These are phyloP conservation scores for Cinnamomum micranthum DNA, from an alignment of 164 flowering plant genomes.

Conservation along the genomic window DNA sequence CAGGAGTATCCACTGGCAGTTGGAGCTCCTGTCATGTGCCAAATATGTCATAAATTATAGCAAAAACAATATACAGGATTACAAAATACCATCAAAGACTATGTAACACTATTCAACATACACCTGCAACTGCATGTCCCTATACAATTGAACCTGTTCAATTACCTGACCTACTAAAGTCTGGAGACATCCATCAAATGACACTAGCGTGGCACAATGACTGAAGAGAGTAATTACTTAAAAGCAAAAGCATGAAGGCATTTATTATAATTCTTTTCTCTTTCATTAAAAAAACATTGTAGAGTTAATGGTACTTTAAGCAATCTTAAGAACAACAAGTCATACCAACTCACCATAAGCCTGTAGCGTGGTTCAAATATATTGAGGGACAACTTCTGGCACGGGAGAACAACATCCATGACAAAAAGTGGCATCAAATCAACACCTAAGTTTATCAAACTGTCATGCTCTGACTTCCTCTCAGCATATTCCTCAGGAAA, in stretches of 20 bases:
- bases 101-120: neutral
- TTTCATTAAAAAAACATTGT: neutral
- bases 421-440: conserved; percentile 92
- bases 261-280: too few species aligned
- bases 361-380: conserved; percentile 98
- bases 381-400: conserved; percentile 79
- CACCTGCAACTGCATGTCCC: neutral
- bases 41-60: neutral
- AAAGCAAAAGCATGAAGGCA: conserved; percentile 1
- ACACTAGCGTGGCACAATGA: neutral
- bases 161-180: neutral
- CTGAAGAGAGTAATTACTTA: neutral
- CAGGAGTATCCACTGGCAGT: neutral
- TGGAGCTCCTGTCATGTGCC: neutral
- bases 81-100: neutral
- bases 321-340: neutral
- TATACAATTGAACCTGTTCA: neutral
- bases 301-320: neutral
- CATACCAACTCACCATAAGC: conserved; percentile 73
- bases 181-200: neutral
- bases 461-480: conserved; percentile 75
- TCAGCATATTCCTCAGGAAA: conserved; percentile 92
- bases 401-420: conserved; percentile 90
- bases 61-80: neutral
- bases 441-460: conserved; percentile 58